Base-by-base conservation (phyloP, 768 basidiomycete species). In the Leccinum arenicola region DNA sequence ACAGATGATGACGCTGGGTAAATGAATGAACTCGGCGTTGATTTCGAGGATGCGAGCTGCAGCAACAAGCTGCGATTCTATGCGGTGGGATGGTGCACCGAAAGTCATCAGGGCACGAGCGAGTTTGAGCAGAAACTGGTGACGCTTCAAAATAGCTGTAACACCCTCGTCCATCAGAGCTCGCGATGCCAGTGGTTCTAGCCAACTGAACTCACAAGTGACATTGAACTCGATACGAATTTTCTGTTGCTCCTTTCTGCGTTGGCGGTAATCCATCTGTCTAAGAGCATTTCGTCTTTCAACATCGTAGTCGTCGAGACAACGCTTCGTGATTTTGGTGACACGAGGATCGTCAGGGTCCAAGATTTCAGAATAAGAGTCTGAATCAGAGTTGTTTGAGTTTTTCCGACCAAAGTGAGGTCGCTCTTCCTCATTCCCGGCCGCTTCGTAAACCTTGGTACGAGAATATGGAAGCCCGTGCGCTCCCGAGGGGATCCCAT, bases 51-150 rank as follows among this genome's bases (percentile, higher is more conserved):
- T 93, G 15, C 87, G 82, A 0, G 95, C 92, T 8, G 92, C 92
- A 10, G 94, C 89, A 33, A 89, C 80, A 40, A 98, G 84, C 70
- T 97, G 95, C 3, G 93, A 88, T 74, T 96, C 94, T 60, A 98
- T 91, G 33, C 95, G 86, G 75, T 98, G 95, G 23, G 92, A 93
- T 0, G 94, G 93, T 17, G 94, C 92, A 5, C 94, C 93, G 68
- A 91, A 95, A 12, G 86, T 86, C 91, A 98, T 95, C 43, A 97
- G 78, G 17, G 91, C 86, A 60, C 87, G 83, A 15, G 93, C 92
- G 27, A 97, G 82, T 69, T 86, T 92, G 70, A 94, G 82, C 35
- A 97, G 75, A 74, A 96, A 98, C 56, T 85, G 84, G 63, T 95
- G 93, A 57, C 95, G 82, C 60, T 88, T 83, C 48, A 89, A 74